Base-by-base conservation (phyloP, 805 yeast species). In the Barnettozyma sucrosica region DNA sequence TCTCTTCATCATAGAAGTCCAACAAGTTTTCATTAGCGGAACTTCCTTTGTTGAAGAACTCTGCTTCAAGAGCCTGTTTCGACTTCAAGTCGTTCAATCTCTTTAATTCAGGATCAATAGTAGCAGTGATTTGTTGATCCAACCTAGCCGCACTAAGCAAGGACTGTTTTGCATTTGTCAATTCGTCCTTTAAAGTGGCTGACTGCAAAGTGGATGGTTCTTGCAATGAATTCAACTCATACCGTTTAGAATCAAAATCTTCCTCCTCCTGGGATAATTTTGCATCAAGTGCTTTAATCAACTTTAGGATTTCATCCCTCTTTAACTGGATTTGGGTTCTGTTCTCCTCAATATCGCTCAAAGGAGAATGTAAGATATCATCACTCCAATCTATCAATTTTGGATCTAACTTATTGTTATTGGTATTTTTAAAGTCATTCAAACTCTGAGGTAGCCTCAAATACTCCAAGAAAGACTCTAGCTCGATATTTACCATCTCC, bases 401-500 rank as follows among this genome's bases (percentile, higher is more conserved):
- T 36, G 62, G 66, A 49, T 59, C 67, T 54, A 65, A 59, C 21
- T 56, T 55, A 20, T 62, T 53, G 28, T 57, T 50, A 47, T 43
- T 54, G 18, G 44, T 59, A 43, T 54, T 55, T 51, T 77, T 79
- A 37, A 87, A 61, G 20, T 76, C 80, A 14, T 68, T 74, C 32
- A 87, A 64, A 3, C 86, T 76, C 39, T 72, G 72, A 2, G 97
- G 96, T 47, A 92, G 69, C 48, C 83, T 83, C 54, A 89, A 75
- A 55, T 77, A 89, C 57, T 89, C 98, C 49, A 89, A 72, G 9
- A 87, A 87, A 1, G 96, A 86, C 2, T 74, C 65, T 42, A 85
- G 73, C 59, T 90, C 93, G 63, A 87, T 85, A 57, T 88, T 80
- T 0, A 95, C 84, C 9, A 89, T 76, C 48, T 86, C 90, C 20